Conservation (phyloP, 2,329 filamentous ascomycete genomes). For the Zasmidium citrigriseum region DNA sequence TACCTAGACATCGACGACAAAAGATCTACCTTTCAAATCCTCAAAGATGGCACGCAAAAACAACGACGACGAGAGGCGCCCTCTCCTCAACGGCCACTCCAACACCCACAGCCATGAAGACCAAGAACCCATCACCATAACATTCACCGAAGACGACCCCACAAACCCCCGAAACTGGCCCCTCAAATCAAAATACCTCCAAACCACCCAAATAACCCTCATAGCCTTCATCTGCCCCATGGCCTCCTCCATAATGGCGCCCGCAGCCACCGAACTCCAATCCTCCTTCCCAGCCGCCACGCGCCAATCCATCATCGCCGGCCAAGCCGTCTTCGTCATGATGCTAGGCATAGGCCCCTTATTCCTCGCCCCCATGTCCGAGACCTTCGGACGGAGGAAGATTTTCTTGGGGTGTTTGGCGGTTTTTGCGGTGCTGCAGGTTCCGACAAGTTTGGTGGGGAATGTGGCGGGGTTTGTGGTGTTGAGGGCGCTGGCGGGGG, state of each 20-base stretch:
- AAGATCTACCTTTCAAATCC: not conserved
- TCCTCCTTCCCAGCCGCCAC: not conserved
- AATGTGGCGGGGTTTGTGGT: slow-evolving; percentile 46
- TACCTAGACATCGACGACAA: not conserved
- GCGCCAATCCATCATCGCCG: slow-evolving; percentile 43
- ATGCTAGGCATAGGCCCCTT: slow-evolving; percentile 51
- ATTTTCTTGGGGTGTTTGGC: slow-evolving; percentile 47
- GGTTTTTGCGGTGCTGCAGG: slow-evolving; percentile 47
- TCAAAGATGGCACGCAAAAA: not conserved
- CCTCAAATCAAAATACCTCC: slow-evolving; percentile 2
- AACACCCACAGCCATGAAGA: not conserved
- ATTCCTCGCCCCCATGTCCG: slow-evolving; percentile 47
- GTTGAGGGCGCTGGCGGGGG: slow-evolving; percentile 47
- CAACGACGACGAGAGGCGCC: not conserved
- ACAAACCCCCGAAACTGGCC: slow-evolving; percentile 6
- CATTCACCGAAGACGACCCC: slow-evolving; percentile 4
- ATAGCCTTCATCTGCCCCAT: slow-evolving; percentile 9
- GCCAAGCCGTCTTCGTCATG: slow-evolving; percentile 51
- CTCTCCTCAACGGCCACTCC: slow-evolving; percentile 4
- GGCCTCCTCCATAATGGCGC: slow-evolving; percentile 10
- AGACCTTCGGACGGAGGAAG: slow-evolving; percentile 48
- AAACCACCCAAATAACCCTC: slow-evolving; percentile 6
- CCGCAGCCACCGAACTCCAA: slow-evolving; percentile 3
- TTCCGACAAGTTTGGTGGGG: slow-evolving; percentile 48
- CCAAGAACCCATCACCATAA: not conserved